Percentiles rank a stretch among this genome's conserved stretches.
These are phyloP conservation scores for Pleurotus tuber-regium DNA, from an alignment of 768 basidiomycete genomes.

Conservation along the genomic window DNA sequence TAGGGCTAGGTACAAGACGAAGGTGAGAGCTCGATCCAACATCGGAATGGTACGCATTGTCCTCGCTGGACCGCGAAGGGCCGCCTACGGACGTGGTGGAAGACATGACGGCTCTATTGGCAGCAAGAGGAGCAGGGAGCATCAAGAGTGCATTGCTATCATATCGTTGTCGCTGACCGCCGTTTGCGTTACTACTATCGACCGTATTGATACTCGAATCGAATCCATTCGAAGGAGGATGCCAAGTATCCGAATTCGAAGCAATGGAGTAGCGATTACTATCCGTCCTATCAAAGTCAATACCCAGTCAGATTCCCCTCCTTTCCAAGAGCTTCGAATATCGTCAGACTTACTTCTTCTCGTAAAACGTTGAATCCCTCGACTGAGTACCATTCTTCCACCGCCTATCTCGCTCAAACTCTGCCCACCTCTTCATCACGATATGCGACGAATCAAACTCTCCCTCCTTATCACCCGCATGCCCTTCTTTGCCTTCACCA, in stretches of 20 bases:
- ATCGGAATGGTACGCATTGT: constrained; percentile 39
- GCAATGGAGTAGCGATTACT: constrained; percentile 71
- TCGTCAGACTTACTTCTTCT: constrained; percentile 74
- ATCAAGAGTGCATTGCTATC: constrained; percentile 72
- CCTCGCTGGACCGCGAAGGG: constrained; percentile 46
- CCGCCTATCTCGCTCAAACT: constrained; percentile 93
- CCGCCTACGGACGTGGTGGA: constrained; percentile 44
- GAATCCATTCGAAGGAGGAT: constrained; percentile 45
- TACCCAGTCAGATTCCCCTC: constrained; percentile 14
- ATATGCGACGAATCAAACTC: constrained; percentile 96
- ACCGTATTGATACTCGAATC: constrained; percentile 64
- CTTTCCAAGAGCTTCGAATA: no score
- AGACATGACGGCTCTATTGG: constrained; percentile 50
- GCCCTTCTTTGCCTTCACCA: constrained; percentile 63
- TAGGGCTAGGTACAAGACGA: constrained; percentile 42
- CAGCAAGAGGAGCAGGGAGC: constrained; percentile 72
- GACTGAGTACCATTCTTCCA: constrained; percentile 90
- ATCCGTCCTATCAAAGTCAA: constrained; percentile 29
- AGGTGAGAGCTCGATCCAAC: constrained; percentile 38
- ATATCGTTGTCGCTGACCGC: constrained; percentile 50
- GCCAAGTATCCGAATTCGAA: constrained; percentile 75
- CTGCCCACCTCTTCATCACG: constrained; percentile 98
- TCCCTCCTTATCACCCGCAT: constrained; percentile 93
- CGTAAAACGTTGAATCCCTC: constrained; percentile 71
- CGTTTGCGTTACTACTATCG: constrained; percentile 49